Percentiles rank a stretch among this genome's conserved stretches.
Evolutionary conservation across 1,139 yeast species (phyloP).

Genomic region (Waltiozyma sp.): DNA sequence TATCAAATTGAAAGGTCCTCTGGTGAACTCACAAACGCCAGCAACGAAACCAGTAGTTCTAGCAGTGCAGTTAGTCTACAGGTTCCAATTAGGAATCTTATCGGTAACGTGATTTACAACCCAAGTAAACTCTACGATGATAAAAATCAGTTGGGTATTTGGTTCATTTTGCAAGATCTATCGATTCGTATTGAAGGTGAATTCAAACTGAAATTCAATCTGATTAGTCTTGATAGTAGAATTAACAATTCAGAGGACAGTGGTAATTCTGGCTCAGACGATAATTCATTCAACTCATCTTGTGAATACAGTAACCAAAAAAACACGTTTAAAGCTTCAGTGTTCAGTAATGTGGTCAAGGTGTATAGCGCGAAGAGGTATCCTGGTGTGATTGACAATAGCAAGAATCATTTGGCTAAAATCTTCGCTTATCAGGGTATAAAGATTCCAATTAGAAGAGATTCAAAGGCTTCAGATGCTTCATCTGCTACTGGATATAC

Average conservation of each 20-base stretch:
- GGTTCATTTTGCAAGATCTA: constrained; percentile 32
- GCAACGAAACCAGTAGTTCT: too few species aligned
- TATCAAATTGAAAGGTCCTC: not conserved
- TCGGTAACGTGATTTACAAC: constrained; percentile 30
- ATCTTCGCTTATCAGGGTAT: constrained; percentile 34
- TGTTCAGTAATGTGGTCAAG: constrained; percentile 25
- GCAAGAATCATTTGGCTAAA: constrained; percentile 23
- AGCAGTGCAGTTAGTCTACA: constrained; percentile 2
- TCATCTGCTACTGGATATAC: too few species aligned
- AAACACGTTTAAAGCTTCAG: not conserved
- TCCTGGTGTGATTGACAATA: constrained; percentile 33
- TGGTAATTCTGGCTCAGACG: not conserved
- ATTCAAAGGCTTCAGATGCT: constrained; percentile 1
- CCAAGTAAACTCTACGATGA: constrained; percentile 29
- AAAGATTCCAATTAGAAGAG: constrained; percentile 29
- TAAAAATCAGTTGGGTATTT: constrained; percentile 25
- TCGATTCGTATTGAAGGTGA: constrained; percentile 34
- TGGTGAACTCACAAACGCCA: not conserved
- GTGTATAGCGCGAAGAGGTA: constrained; percentile 33
- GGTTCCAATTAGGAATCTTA: constrained; percentile 27
- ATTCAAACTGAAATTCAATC: constrained; percentile 27
- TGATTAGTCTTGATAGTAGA: constrained; percentile 17
- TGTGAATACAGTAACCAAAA: not conserved
- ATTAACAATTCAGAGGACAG: not conserved
- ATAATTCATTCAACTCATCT: not conserved